A percentile compares a stretch with the other conserved stretches of the same genome.
Conservation (phyloP, 2,329 filamentous ascomycete genomes). For the Cladosporium cucumerinum region DNA sequence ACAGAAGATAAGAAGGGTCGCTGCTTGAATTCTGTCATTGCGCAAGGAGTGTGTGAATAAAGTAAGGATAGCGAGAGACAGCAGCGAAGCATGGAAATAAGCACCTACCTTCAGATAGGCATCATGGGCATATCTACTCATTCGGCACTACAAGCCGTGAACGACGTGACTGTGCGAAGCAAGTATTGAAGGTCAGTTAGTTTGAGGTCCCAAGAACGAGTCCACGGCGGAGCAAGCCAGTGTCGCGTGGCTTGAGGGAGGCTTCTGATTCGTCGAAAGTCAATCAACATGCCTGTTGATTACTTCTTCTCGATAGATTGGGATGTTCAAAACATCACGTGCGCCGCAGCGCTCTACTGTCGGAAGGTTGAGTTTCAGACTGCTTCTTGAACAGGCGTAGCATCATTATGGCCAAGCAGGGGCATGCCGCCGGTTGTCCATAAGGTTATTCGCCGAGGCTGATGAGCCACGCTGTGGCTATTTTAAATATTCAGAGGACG, state of each 20-base stretch:
- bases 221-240: neutral
- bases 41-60: neutral
- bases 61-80: neutral
- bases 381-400: neutral
- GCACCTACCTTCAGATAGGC: neutral
- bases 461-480: neutral
- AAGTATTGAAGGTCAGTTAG: neutral
- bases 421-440: neutral
- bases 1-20: neutral
- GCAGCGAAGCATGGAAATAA: neutral
- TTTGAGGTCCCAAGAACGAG: conserved; percentile 6
- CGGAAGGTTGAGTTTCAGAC: neutral
- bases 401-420: neutral
- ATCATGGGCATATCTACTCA: neutral
- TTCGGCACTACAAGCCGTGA: neutral
- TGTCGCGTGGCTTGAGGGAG: conserved; percentile 4
- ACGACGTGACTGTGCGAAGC: neutral
- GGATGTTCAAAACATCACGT: neutral
- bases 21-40: neutral
- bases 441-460: neutral
- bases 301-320: neutral
- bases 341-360: neutral
- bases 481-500: neutral
- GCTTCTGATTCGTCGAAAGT: neutral
- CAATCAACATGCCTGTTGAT: conserved; percentile 10